Conservation (phyloP, 1,139 yeast species). For the Wickerhamomyces sp. region DNA sequence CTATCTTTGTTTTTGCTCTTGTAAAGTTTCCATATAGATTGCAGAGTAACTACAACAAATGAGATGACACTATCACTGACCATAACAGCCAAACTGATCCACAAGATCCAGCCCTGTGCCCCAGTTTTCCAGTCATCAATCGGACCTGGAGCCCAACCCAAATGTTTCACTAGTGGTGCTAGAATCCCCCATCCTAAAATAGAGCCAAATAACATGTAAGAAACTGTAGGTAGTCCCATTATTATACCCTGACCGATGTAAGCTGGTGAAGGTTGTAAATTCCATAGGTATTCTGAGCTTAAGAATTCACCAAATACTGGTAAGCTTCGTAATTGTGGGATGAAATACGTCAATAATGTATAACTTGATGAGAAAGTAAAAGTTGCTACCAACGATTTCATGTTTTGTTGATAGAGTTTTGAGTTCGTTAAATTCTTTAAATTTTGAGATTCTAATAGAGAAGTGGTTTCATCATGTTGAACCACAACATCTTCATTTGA, state of each 20-base stretch:
- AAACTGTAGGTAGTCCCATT: conserved; percentile 91
- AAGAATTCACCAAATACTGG: conserved; percentile 72
- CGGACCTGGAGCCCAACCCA: conserved; percentile 87
- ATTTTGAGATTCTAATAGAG: conserved; percentile 29
- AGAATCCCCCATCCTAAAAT: conserved; percentile 87
- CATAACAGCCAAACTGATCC: conserved; percentile 94
- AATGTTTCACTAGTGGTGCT: conserved; percentile 68
- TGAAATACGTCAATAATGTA: conserved; percentile 65
- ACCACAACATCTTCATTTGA: conserved; percentile 2
- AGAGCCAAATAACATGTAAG: conserved; percentile 88
- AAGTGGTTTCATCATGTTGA: conserved; percentile 7
- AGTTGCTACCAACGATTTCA: conserved; percentile 52
- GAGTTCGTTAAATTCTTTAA: conserved; percentile 23
- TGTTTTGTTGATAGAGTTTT: conserved; percentile 49
- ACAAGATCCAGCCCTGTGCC: conserved; percentile 95
- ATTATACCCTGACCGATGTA: conserved; percentile 96
- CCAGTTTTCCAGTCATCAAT: conserved; percentile 92
- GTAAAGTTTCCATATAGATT: conserved; percentile 34
- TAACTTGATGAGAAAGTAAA: conserved; percentile 68
- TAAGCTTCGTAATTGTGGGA: conserved; percentile 61
- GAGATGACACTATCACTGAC: conserved; percentile 87
- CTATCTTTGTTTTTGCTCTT: neutral
- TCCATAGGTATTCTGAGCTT: conserved; percentile 75
- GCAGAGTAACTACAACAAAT: conserved; percentile 57
- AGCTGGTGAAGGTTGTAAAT: conserved; percentile 94